Percentiles rank a stretch among this genome's conserved stretches.
These are phyloP conservation scores for Boletus reticuloceps DNA, from an alignment of 768 basidiomycete species.

Conservation along the genomic window DNA sequence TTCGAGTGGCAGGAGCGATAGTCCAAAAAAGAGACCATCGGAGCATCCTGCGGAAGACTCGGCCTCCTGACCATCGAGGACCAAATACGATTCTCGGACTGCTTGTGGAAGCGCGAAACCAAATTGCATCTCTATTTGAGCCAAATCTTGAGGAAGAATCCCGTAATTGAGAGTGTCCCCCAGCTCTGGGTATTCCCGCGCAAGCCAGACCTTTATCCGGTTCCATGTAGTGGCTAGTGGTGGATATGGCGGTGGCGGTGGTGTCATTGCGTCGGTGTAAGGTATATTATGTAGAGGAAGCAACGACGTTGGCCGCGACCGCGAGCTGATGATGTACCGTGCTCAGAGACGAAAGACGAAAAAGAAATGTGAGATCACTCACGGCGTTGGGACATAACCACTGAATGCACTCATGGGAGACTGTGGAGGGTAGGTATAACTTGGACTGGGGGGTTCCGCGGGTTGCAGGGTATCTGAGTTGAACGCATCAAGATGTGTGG, in stretches of 20 bases:
- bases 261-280: slow-evolving; percentile 37
- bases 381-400: slow-evolving; percentile 61
- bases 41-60: slow-evolving; percentile 85
- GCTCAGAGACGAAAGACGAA: slow-evolving; percentile 4
- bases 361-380: slow-evolving; percentile 7
- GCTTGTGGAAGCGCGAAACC: slow-evolving; percentile 80
- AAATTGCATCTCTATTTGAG: slow-evolving; percentile 79
- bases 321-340: slow-evolving; percentile 28
- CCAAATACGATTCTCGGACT: slow-evolving; percentile 87
- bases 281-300: slow-evolving; percentile 67
- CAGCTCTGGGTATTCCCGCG: slow-evolving; percentile 87
- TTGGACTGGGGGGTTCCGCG: slow-evolving; percentile 46
- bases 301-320: slow-evolving; percentile 52
- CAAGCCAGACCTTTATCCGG: slow-evolving; percentile 79
- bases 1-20: slow-evolving; percentile 89
- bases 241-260: slow-evolving; percentile 55
- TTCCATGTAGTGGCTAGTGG: slow-evolving; percentile 82
- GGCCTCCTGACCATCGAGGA: slow-evolving; percentile 91
- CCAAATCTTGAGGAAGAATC: slow-evolving; percentile 75
- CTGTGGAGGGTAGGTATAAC: slow-evolving; percentile 80
- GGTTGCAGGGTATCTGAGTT: slow-evolving; percentile 50
- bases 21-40: slow-evolving; percentile 93
- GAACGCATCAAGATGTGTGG: slow-evolving; percentile 58
- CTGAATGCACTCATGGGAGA: slow-evolving; percentile 48
- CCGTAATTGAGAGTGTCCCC: slow-evolving; percentile 95